These are phyloP conservation scores for Tolypocladium ovalisporum DNA, from an alignment of 2,329 filamentous ascomycete genomes.

Conservation along the genomic window DNA sequence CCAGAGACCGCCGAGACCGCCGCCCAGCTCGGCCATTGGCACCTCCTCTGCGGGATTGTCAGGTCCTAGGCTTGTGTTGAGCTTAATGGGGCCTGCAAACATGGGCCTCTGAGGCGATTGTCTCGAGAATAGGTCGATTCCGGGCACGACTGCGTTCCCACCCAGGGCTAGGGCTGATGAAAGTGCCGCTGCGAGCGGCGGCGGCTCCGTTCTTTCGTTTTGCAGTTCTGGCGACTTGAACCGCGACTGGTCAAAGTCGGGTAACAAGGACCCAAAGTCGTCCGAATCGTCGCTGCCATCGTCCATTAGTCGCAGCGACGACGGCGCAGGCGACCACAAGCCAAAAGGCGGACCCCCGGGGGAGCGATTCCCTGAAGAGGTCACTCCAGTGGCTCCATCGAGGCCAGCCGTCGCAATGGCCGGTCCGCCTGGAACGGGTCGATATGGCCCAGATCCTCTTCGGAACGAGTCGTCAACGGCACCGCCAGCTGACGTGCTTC, in stretches of 20 bases:
- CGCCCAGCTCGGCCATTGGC: slow-evolving; percentile 23
- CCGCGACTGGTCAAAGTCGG: slow-evolving; percentile 37
- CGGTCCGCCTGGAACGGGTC: slow-evolving; percentile 10
- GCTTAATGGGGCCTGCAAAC: slow-evolving; percentile 24
- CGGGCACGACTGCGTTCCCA: not conserved
- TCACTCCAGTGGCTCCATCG: slow-evolving; percentile 4
- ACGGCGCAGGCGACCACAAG: slow-evolving; percentile 23
- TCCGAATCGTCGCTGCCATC: slow-evolving; percentile 36
- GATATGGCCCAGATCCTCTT: slow-evolving; percentile 18
- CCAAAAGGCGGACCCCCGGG: slow-evolving; percentile 13
- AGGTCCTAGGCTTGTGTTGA: slow-evolving; percentile 19
- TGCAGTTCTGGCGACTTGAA: slow-evolving; percentile 10
- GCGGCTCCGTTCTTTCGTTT: not conserved
- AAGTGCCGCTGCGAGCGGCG: not conserved
- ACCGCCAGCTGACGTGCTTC: slow-evolving; percentile 35
- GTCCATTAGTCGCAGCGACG: slow-evolving; percentile 30
- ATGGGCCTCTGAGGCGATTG: slow-evolving; percentile 14
- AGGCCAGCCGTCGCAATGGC: slow-evolving; percentile 6
- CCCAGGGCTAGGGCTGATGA: slow-evolving; percentile 4
- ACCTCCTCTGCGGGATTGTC: slow-evolving; percentile 20
- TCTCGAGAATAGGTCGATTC: slow-evolving; percentile 1
- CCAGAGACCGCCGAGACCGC: slow-evolving; percentile 31
- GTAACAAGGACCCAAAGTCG: slow-evolving; percentile 37
- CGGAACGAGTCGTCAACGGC: slow-evolving; percentile 14
- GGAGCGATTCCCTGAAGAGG: slow-evolving; percentile 10